These are phyloP conservation scores for Kwoniella dejecticola DNA, from an alignment of 768 basidiomycete species.

Conservation along the genomic window DNA sequence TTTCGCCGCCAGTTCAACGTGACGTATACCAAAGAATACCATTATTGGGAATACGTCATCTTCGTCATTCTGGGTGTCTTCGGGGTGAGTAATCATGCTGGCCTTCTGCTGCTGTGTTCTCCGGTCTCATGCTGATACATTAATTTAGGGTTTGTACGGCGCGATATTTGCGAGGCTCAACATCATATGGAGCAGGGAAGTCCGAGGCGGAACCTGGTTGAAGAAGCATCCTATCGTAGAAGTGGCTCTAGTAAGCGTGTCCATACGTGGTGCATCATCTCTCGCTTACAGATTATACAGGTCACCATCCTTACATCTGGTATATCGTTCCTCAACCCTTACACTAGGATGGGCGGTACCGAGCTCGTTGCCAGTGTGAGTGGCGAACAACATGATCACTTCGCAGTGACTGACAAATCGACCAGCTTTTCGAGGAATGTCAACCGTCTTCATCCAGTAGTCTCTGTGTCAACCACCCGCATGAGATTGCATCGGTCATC, in stretches of 20 bases:
- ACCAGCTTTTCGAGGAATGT: slow-evolving; percentile 71
- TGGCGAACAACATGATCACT: slow-evolving; percentile 5
- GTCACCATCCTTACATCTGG: slow-evolving; percentile 75
- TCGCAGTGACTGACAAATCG: background rate
- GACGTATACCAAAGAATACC: slow-evolving; percentile 73
- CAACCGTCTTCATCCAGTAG: slow-evolving; percentile 64
- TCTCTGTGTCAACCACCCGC: slow-evolving; percentile 65
- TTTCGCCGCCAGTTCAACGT: slow-evolving; percentile 42
- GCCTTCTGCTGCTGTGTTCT: too few relatives aligned
- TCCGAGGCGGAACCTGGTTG: slow-evolving; percentile 80
- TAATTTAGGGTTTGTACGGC: slow-evolving; percentile 92
- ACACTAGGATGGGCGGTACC: slow-evolving; percentile 89
- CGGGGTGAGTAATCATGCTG: slow-evolving; percentile 72
- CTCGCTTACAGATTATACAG: slow-evolving; percentile 56
- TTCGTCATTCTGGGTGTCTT: slow-evolving; percentile 86
- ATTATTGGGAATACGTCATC: slow-evolving; percentile 79
- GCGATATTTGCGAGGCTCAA: slow-evolving; percentile 79
- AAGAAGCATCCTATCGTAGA: slow-evolving; percentile 76
- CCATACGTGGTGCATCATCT: too few relatives aligned
- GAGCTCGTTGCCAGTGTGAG: slow-evolving; percentile 88
- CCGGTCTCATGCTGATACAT: too few relatives aligned
- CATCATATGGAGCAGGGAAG: slow-evolving; percentile 78
- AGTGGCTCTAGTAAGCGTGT: slow-evolving; percentile 69
- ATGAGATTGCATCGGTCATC: slow-evolving; percentile 66
- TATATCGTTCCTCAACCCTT: slow-evolving; percentile 83